Percentiles rank a stretch among this genome's conserved stretches.
These are phyloP conservation scores for Codiaeum variegatum DNA, from an alignment of 441 rosid genomes.

Conservation along the genomic window DNA sequence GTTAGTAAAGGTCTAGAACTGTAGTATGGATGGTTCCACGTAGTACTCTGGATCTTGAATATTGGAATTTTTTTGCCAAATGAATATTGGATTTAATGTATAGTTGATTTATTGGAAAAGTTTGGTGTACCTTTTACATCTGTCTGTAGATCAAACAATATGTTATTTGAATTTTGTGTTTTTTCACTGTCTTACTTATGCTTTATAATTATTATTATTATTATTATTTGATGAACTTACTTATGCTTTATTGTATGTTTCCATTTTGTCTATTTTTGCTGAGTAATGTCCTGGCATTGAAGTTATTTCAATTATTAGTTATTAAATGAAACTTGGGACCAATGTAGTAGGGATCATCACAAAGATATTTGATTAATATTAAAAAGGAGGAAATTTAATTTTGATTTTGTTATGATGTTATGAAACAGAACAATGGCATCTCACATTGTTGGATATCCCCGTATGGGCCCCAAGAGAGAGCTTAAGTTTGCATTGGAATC, in stretches of 20 bases:
- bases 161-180: neutral
- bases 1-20: neutral
- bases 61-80: neutral
- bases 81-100: neutral
- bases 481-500: constrained; percentile 95
- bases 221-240: too few species aligned
- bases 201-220: too few species aligned
- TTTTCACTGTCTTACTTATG: too few species aligned
- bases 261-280: neutral
- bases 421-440: constrained; percentile 70
- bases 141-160: neutral
- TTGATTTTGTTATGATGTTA: neutral
- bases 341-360: neutral
- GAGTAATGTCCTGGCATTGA: neutral
- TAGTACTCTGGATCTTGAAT: neutral
- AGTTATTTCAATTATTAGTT: neutral
- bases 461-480: constrained; percentile 99
- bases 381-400: constrained; percentile 8
- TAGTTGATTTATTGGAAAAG: neutral
- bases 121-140: neutral
- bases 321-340: neutral
- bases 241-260: neutral
- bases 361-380: neutral
- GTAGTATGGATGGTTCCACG: neutral
- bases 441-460: constrained; percentile 97